Evolutionary conservation across 2,329 filamentous ascomycete genomes (phyloP), one percentile per base, ranked within the genome.

Genomic region (Metarhizium humberi): DNA sequence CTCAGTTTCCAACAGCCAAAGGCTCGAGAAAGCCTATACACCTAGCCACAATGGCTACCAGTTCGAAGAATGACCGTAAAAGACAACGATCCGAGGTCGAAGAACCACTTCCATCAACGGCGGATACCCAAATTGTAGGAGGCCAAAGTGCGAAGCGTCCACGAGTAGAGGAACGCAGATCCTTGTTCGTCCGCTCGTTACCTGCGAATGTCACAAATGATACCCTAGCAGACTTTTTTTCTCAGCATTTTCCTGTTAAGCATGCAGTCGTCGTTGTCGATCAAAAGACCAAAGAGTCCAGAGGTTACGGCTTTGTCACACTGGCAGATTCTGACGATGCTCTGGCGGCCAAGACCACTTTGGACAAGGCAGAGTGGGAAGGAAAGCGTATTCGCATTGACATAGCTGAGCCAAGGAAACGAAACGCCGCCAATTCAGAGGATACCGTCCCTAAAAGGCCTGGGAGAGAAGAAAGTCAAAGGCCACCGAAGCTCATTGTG

Each of bases 301-400:
- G 90, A 67, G 92, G 94, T 18, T 99, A 91, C 70, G 94, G 94
- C 53, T 99, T 99, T 71, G 92, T 99, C 56, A 97, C 94, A 2
- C 94, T 99, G 65, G 90, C 92, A 63, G 94, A 99, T 67, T 82
- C 88, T 34, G 92, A 96, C 61, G 94, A 99, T 75, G 92, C 92
- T 13, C 76, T 85, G 60, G 81, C 86, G 60, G 95, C 94, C 18
- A 81, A 88, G 67, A 81, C 86, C 56, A 87, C 95, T 68, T 82
- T 96, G 66, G 84, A 96, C 70, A 88, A 89, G 59, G 79, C 87
- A 49, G 74, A 83, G 30, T 82, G 96, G 63, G 82, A 91, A 51
- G 92, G 92, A 20, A 85, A 87, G 63, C 89, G 87, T 60, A 85
- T 99, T 64, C 85, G 85, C 56, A 82, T 97, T 54, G 94, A 99